phyloP scores from a whole-genome alignment of 805 yeast genomes.

The Pichia californica region DNA sequence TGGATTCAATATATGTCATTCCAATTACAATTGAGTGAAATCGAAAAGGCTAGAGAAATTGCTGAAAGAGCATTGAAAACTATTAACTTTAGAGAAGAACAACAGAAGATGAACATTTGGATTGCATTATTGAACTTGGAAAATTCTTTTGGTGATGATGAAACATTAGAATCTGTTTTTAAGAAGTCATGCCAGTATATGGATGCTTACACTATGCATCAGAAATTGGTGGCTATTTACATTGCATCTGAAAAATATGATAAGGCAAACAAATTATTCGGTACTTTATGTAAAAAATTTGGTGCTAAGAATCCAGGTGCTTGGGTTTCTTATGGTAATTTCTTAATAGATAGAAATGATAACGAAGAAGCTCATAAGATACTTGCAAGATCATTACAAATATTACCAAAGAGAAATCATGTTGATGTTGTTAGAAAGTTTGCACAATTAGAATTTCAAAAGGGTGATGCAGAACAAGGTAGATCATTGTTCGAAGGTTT shows the following conservation, averaged over 20 bases:
- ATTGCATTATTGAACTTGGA: slow-evolving; percentile 91
- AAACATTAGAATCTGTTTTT: slow-evolving; percentile 72
- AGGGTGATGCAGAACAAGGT: slow-evolving; percentile 92
- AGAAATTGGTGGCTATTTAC: slow-evolving; percentile 69
- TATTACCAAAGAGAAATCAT: slow-evolving; percentile 65
- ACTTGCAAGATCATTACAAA: slow-evolving; percentile 67
- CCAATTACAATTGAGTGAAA: slow-evolving; percentile 89
- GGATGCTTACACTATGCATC: slow-evolving; percentile 82
- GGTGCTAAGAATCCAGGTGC: slow-evolving; percentile 59
- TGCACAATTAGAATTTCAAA: slow-evolving; percentile 78
- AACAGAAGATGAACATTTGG: slow-evolving; percentile 92
- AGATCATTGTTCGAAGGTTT: slow-evolving; percentile 92
- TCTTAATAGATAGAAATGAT: slow-evolving; percentile 53
- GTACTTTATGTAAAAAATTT: slow-evolving; percentile 68
- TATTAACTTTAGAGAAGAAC: slow-evolving; percentile 85
- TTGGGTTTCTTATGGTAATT: slow-evolving; percentile 81
- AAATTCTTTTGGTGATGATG: slow-evolving; percentile 85
- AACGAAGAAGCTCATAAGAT: slow-evolving; percentile 61
- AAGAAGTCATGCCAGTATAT: slow-evolving; percentile 82
- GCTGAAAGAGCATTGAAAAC: slow-evolving; percentile 90
- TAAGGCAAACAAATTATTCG: slow-evolving; percentile 65
- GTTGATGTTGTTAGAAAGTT: slow-evolving; percentile 79
- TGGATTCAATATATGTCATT: slow-evolving; percentile 99
- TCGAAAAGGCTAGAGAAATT: slow-evolving; percentile 90
- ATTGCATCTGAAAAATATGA: slow-evolving; percentile 64